Conservation (phyloP, 192 early-diverging fungal species). For the Pecoramyces ruminantium region DNA sequence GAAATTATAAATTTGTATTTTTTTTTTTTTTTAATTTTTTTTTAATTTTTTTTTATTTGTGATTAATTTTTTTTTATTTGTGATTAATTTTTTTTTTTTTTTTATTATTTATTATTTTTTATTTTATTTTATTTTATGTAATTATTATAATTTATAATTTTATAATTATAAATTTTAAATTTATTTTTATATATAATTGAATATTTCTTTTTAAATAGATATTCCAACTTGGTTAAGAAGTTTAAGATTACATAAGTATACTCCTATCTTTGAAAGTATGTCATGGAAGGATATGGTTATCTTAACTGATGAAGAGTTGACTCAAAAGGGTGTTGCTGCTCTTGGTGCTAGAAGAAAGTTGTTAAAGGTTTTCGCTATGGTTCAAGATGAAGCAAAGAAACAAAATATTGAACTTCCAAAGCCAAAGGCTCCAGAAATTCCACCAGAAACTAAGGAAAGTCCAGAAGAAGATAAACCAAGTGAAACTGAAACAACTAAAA, state of each 20-base stretch:
- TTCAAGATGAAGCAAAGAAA: slow-evolving; percentile 18
- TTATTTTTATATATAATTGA: background rate
- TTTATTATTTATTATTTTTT: too few relatives aligned
- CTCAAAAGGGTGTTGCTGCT: slow-evolving; percentile 70
- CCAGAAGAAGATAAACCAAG: background rate
- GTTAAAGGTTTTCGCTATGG: slow-evolving; percentile 86
- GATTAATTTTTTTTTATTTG: too few relatives aligned
- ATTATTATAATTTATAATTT: too few relatives aligned
- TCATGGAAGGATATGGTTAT: slow-evolving; percentile 79
- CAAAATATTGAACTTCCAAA: background rate
- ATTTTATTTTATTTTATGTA: too few relatives aligned
- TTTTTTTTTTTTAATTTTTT: too few relatives aligned
- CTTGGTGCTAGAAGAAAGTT: slow-evolving; percentile 92
- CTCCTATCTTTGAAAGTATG: slow-evolving; percentile 65
- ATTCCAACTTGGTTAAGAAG: slow-evolving; percentile 84
- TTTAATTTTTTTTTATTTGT: too few relatives aligned
- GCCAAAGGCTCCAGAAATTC: background rate
- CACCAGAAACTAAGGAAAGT: background rate
- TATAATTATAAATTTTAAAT: too few relatives aligned
- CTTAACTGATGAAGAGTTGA: slow-evolving; percentile 64
- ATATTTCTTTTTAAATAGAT: slow-evolving; percentile 20
- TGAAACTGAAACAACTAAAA: background rate
- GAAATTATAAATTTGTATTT: too few relatives aligned
- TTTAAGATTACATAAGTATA: slow-evolving; percentile 93
- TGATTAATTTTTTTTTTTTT: too few relatives aligned